phyloP scores from a whole-genome alignment of 2,329 filamentous ascomycete genomes.

The Nigrospora osmanthi region DNA sequence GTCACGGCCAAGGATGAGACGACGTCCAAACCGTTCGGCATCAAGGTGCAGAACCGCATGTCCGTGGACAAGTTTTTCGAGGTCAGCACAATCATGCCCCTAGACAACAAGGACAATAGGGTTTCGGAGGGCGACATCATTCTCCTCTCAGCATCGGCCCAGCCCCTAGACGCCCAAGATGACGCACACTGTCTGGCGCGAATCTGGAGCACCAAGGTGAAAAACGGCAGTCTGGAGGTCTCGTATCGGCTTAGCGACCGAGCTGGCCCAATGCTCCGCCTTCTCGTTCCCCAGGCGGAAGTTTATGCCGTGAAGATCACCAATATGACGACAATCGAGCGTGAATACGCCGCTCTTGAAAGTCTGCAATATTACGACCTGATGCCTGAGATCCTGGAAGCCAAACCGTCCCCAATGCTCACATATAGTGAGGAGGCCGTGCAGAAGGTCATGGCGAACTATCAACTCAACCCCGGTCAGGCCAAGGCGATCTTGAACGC shows the following conservation, averaged over 20 bases:
- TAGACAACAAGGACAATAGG: conserved; percentile 60
- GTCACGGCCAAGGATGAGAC: conserved; percentile 84
- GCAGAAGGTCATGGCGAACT: conserved; percentile 62
- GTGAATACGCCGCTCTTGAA: conserved; percentile 87
- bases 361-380: conserved; percentile 93
- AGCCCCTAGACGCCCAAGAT: conserved; percentile 57
- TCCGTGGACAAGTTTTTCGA: conserved; percentile 92
- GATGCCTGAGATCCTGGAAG: conserved; percentile 83
- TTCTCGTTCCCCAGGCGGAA: conserved; percentile 60
- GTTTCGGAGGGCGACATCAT: conserved; percentile 84
- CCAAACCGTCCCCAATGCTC: conserved; percentile 82
- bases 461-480: conserved; percentile 80
- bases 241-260: conserved; percentile 73
- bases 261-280: conserved; percentile 52
- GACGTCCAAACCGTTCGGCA: conserved; percentile 70
- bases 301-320: conserved; percentile 77
- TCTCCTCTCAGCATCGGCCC: conserved; percentile 67
- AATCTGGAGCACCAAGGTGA: conserved; percentile 71
- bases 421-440: conserved; percentile 71
- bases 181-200: conserved; percentile 80
- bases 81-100: conserved; percentile 75
- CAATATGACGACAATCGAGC: conserved; percentile 88
- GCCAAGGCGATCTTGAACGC: conserved; percentile 88
- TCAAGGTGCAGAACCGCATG: conserved; percentile 81
- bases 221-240: conserved; percentile 75